phyloP scores from a whole-genome alignment of 1,284 basidiomycete genomes.

The Spongispora temasekensis region DNA sequence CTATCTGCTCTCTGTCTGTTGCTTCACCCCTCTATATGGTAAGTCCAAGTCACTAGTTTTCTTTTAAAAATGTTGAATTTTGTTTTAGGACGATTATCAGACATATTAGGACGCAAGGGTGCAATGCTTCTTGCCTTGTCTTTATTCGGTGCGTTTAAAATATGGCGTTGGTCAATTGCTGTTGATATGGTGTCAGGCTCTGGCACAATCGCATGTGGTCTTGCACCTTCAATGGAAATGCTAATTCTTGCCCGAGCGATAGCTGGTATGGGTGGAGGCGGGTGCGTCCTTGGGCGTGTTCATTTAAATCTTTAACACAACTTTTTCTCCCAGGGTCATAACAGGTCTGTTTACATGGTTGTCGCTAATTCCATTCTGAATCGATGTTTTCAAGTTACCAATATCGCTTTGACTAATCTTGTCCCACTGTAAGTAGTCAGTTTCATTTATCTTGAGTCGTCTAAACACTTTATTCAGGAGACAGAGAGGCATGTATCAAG shows the following conservation, averaged over 20 bases:
- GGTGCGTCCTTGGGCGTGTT: slow-evolving; percentile 54
- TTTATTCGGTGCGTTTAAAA: slow-evolving; percentile 65
- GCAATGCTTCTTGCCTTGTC: slow-evolving; percentile 80
- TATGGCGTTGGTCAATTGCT: not conserved
- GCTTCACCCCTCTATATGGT: slow-evolving; percentile 90
- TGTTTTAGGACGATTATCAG: slow-evolving; percentile 81
- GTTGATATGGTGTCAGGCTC: slow-evolving; percentile 49
- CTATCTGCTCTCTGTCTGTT: slow-evolving; percentile 85
- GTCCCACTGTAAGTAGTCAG: slow-evolving; percentile 70
- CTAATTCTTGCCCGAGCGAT: slow-evolving; percentile 80
- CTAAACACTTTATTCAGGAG: slow-evolving; percentile 48
- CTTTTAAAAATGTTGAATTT: slow-evolving; percentile 3
- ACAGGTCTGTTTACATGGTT: slow-evolving; percentile 54
- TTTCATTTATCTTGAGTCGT: not conserved
- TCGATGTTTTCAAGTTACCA: slow-evolving; percentile 57
- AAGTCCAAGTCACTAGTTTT: slow-evolving; percentile 28
- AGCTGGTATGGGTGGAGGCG: slow-evolving; percentile 91
- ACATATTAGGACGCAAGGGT: slow-evolving; percentile 85
- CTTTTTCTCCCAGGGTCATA: slow-evolving; percentile 56
- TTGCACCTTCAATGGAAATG: slow-evolving; percentile 80
- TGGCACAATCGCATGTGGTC: slow-evolving; percentile 80
- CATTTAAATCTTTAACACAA: slow-evolving; percentile 1
- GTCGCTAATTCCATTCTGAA: slow-evolving; percentile 13
- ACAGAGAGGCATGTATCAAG: slow-evolving; percentile 86
- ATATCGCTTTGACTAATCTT: slow-evolving; percentile 74